These are phyloP conservation scores for Coemansia sp. DNA, from an alignment of 192 early-diverging fungal species.

Conservation along the genomic window DNA sequence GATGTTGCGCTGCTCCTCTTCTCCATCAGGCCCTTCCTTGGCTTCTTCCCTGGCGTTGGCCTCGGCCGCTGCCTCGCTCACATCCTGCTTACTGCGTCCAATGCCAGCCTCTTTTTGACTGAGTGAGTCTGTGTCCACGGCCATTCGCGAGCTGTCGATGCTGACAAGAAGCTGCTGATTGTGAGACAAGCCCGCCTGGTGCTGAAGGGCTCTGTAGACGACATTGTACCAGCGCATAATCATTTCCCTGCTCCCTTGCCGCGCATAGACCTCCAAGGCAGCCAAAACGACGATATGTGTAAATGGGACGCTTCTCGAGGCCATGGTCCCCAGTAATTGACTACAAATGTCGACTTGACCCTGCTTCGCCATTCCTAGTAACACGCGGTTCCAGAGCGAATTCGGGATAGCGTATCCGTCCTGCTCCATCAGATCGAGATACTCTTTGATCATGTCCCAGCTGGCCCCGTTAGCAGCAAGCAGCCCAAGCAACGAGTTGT, in stretches of 20 bases:
- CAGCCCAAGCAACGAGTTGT: slow-evolving; percentile 32
- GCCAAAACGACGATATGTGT: slow-evolving; percentile 25
- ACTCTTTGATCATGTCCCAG: slow-evolving; percentile 22
- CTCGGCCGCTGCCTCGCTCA: not conserved
- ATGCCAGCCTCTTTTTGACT: not conserved
- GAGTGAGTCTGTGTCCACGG: slow-evolving; percentile 1
- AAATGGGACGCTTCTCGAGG: slow-evolving; percentile 8
- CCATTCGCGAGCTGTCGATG: slow-evolving; percentile 12
- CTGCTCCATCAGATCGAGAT: slow-evolving; percentile 27
- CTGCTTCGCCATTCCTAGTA: slow-evolving; percentile 33
- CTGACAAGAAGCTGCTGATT: slow-evolving; percentile 13
- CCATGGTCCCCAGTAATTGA: slow-evolving; percentile 24
- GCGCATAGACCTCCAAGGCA: slow-evolving; percentile 36
- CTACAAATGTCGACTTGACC: slow-evolving; percentile 33
- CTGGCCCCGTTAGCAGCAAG: slow-evolving; percentile 16
- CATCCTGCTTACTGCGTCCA: not conserved
- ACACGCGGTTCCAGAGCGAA: slow-evolving; percentile 29
- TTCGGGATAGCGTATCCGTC: slow-evolving; percentile 24
- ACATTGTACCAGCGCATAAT: slow-evolving; percentile 38
- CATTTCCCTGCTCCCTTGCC: slow-evolving; percentile 30
- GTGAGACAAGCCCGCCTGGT: slow-evolving; percentile 9
- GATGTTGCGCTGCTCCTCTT: not conserved
- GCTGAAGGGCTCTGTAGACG: slow-evolving; percentile 19
- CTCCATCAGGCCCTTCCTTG: not conserved
- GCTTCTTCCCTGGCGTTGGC: too few relatives aligned